Base-by-base conservation (phyloP, 176 grass and related monocot species). In the Juncus inflexus region DNA sequence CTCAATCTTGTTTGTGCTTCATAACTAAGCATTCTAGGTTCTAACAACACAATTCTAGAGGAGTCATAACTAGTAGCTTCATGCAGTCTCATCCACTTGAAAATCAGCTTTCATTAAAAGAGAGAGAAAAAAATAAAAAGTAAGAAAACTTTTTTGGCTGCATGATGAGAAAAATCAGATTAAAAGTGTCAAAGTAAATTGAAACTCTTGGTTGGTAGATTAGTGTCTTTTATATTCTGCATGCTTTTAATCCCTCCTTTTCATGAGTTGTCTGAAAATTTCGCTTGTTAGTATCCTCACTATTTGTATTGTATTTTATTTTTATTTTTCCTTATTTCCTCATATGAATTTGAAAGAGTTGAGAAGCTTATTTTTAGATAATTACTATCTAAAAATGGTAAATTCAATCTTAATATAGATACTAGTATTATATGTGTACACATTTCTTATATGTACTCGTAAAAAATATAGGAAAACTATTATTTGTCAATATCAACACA, bases 211-310 rank as follows among this genome's bases (percentile, higher is more conserved):
- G 8, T 69, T 6, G 51, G 59, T 43, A 64, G 67, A 55, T 43
- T 49, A 56, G 36, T 55, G 58, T 45, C 60, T 79, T 79, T 79
- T 65, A 71, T 65, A 37, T 61, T 70, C 59, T 11, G 16, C 42
- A 74, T 51, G 58, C 56, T 56, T 65, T 66, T 56, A 55, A 13
- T 49, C 67, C 66, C 62, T 56, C 47, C 74, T 7, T 77, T 66
- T 60, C 52, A 50, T 7, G 11, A 38, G 42, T 7, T 75, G 15
- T 61, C 45, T 28, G 19, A 28, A 28, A 28, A 28, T 28, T 28
- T 28, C 19, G 19, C 19, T 1, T 28, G 19, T 28, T 28, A 28
- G 19, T 28, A 28, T 28, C 19, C 19, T 28, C 19, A 28, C 19
- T 28, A 28, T 28, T 28, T 28, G 19, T 28, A 28, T 28, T 15